Conservation (phyloP, 257 asterid genomes). For the Anisodus tanguticus region DNA sequence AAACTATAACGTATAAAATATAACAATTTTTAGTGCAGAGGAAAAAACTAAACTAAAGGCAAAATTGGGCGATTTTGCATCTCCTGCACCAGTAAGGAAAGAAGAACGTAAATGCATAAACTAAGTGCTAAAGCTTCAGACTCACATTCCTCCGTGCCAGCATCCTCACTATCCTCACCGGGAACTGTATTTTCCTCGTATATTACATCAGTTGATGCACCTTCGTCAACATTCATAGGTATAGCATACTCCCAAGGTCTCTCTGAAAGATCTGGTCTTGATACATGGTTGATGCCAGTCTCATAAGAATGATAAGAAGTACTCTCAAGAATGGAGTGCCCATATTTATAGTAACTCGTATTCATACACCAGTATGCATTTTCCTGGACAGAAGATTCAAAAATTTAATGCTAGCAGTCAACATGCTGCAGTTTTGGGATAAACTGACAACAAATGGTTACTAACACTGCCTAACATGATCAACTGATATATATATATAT, state of each 20-base stretch:
- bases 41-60: neutral
- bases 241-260: slow-evolving; percentile 75
- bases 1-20: neutral
- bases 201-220: slow-evolving; percentile 49
- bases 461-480: neutral
- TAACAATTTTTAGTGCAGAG: neutral
- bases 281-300: slow-evolving; percentile 41
- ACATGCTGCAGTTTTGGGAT: neutral
- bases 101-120: neutral
- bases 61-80: slow-evolving; percentile 13
- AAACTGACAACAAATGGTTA: slow-evolving; percentile 14
- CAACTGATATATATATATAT: neutral
- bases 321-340: slow-evolving; percentile 59
- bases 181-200: slow-evolving; percentile 55
- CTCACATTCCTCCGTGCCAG: slow-evolving; percentile 79
- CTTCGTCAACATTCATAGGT: slow-evolving; percentile 53
- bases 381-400: slow-evolving; percentile 54
- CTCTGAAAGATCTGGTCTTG: slow-evolving; percentile 58
- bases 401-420: slow-evolving; percentile 31
- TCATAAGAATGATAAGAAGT: slow-evolving; percentile 58
- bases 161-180: slow-evolving; percentile 55
- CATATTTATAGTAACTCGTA: slow-evolving; percentile 70
- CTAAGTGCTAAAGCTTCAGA: slow-evolving; percentile 16
- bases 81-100: neutral
- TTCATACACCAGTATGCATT: slow-evolving; percentile 77